These are phyloP conservation scores for Mycena chlorophos DNA, from an alignment of 768 basidiomycete genomes.

Conservation along the genomic window DNA sequence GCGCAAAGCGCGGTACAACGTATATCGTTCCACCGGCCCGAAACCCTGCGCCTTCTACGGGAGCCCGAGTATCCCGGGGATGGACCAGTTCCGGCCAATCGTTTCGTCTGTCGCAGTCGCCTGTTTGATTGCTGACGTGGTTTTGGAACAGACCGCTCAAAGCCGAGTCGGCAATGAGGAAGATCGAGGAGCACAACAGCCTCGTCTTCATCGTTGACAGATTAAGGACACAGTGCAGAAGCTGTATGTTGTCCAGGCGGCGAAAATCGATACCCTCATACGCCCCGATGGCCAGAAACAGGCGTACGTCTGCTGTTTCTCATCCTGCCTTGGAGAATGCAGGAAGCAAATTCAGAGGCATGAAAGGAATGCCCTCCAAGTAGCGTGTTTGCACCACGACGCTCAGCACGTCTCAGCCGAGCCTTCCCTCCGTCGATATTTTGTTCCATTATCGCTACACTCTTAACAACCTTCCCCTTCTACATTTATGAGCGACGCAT, in stretches of 20 bases:
- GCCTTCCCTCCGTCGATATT: neutral
- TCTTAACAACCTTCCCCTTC: too few species aligned
- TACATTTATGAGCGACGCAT: slow-evolving; percentile 10
- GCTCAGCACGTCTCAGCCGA: too few species aligned
- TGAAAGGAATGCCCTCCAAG: too few species aligned
- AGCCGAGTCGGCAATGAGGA: slow-evolving; percentile 99
- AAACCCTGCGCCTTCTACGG: slow-evolving; percentile 83
- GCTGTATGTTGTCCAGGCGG: slow-evolving; percentile 94
- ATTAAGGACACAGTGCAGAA: slow-evolving; percentile 99
- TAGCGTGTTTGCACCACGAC: too few species aligned
- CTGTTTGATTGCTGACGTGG: slow-evolving; percentile 3
- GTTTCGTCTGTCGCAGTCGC: slow-evolving; percentile 62
- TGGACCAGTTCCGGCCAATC: slow-evolving; percentile 97
- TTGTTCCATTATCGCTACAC: neutral
- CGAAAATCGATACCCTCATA: slow-evolving; percentile 97
- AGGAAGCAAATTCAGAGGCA: too few species aligned
- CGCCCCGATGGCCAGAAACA: slow-evolving; percentile 99
- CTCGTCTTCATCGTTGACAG: slow-evolving; percentile 98
- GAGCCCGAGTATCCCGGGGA: slow-evolving; percentile 91
- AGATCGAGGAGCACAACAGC: slow-evolving; percentile 99
- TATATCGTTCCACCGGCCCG: slow-evolving; percentile 95
- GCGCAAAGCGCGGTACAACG: slow-evolving; percentile 82
- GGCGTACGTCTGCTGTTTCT: slow-evolving; percentile 70
- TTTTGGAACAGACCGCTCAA: slow-evolving; percentile 65
- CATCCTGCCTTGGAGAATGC: too few species aligned